Evolutionary conservation across 1,284 basidiomycete genomes (phyloP), one percentile per base, ranked within the genome.

Genomic region (Xanthoconium separans): DNA sequence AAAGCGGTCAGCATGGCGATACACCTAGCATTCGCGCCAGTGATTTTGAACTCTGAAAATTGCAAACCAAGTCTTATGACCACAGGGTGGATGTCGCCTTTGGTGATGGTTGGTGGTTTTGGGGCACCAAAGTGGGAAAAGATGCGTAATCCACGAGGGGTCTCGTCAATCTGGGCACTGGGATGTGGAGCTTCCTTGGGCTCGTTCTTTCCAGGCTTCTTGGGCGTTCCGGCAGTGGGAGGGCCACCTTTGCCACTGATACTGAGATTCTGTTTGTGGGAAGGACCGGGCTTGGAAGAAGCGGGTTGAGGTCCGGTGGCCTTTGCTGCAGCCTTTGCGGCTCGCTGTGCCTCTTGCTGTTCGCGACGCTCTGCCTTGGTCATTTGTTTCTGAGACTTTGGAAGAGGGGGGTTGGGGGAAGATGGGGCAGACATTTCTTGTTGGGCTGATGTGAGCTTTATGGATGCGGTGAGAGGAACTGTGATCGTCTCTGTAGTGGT

Each of bases 1-100:
- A 95, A 91, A 5, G 89, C 85, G 37, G 81, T 85, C 56, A 95
- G 71, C 52, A 89, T 92, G n/a, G 91, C 89, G 50, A 95, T 92
- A 70, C 91, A 93, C 54, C 92, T 78, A 12, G 93, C 93, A 71
- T 95, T 95, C 18, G 91, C 89, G 18, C 92, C 92, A 42, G 84
- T 87, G 61, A 95, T 90, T 68, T 85, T 87, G 76, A 94, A 94
- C 60, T 89, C 85, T 7, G 89, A 83, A 70, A 93, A 94, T 59
- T 91, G 84, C 22, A 94, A 74, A 16, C 87, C 92, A 24, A 95
- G 82, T 50, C 87, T 78, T 58, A 90, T 71, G 65, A 94, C 84
- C 27, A 83, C 79, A 62, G 90, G 91, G 73, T 97, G 86, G 61
- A 96, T 88, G 61, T 91, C 86, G 51, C 89, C 89, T 65, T 91